Base-by-base conservation (phyloP, 768 basidiomycete species). In the Suillus spraguei region DNA sequence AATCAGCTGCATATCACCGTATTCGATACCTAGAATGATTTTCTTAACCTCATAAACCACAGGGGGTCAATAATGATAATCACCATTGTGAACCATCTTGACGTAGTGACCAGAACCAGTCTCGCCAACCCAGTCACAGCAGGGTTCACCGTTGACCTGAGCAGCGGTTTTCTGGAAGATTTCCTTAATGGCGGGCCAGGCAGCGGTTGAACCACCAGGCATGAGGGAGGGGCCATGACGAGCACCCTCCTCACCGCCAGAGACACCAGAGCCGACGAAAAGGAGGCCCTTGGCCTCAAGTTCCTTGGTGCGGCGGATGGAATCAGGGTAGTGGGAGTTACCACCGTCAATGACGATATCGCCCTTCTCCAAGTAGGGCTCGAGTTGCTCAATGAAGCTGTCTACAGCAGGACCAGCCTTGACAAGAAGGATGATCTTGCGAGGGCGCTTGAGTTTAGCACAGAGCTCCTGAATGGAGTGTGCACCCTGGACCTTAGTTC, bases 271-370 rank as follows among this genome's bases (percentile, higher is more conserved):
- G 65, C 97, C 97, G 70, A 99, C 97, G 71, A 97, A 99, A 70
- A 98, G 87, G 71, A 98, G 82, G 60, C 96, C 96, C 82, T 99
- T 97, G 64, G 87, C 73, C 79, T 99, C 97, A 71, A 99, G 89
- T 74, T 97, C 95, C 75, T 93, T 80, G 71, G 89, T 84, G 72
- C 97, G 94, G 71, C 97, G 95, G 80, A 96, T 96, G 41, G 94
- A 92, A 78, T 99, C 97, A 65, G 97, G 97, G 83, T 92, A 99
- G 79, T 99, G 95, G 52, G 97, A 98, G 82, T 99, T 99, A 72
- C 97, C 97, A 71, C 97, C 97, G 77, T 99, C 97, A 70, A 99
- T 98, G 83, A 99, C 86, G 83, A 99, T 99, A 79, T 99, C 97
- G 70, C 97, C 97, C 73, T 87, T 77, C 76, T 98, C 96, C 69